Evolutionary conservation across 2,329 filamentous ascomycete species (phyloP), one percentile per base, ranked within the genome.

Genomic region (Penicillium sp.): DNA sequence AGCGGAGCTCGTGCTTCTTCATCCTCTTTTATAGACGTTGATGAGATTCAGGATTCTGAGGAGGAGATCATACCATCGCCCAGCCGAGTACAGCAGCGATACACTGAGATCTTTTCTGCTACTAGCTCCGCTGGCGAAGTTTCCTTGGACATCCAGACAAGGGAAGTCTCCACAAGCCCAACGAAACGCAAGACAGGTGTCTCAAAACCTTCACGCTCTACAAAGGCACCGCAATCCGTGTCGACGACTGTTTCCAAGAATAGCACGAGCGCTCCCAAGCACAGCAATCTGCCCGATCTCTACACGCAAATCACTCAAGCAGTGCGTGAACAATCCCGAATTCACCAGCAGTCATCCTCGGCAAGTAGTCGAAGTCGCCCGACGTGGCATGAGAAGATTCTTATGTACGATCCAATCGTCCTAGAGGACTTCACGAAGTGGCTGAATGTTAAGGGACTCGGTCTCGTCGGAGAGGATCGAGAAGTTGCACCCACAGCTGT

Each of bases 371-470:
- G 62, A 5, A 61, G 56, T 4, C 57, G 61, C 2, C 75, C 73
- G 2, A 88, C 80, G 2, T 97, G 90, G 87, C 76, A 94, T 54
- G 88, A 97, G 65, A 94, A 89, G 68, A 96, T 98, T 32, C 72
- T 97, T 4, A 79, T 97, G 61, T 97, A 94, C 60, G 90, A 97
- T 56, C 88, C 91, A 0, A 84, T 98, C 29, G 76, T 93, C 1
- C 67, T 96, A 0, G 91, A 97, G 65, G 89, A 96, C 50, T 71
- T 98, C 10, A 78, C 90, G 0, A 68, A 71, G 0, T 97, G 89
- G 86, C 68, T 97, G 11, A 96, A 95, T 53, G 76, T 76, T 3
- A 84, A 84, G 9, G 79, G 80, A 16, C 66, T 90, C 30, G 75
- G 74, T 9, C 70, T 72, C 3, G 76, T 80, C 0, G 80, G 80